Base-by-base conservation (phyloP, 495 filamentous ascomycete genomes). In the Penicillium coprophilum region DNA sequence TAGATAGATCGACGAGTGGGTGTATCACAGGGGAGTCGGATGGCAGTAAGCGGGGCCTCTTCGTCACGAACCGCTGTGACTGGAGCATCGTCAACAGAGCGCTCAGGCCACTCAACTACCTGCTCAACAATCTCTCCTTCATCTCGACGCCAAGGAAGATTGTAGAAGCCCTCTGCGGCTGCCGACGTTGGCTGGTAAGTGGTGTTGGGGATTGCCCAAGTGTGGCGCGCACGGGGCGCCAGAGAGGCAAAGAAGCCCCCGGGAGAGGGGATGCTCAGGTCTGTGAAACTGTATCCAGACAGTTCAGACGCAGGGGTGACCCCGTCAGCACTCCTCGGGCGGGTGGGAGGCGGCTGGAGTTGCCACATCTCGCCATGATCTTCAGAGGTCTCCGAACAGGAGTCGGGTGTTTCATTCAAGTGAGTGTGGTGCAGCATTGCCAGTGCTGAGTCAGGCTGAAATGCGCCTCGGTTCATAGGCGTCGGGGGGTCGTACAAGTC, bases 231-330 rank as follows among this genome's bases (percentile, higher is more conserved):
- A 46, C 84, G 80, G 2, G 82, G 77, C 15, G 82, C 87, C 17
- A 97, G 79, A 0, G 88, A 90, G 19, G 90, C 87, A 69, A 97
- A 97, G 77, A 97, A 96, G 0, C 89, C 90, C 24, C 90, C 89
- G 0, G 92, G 92, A 2, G 92, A 96, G 3, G 92, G 92, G 46
- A 97, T 91, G 49, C 90, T 85, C 53, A 96, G 75, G 69, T 80
- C 77, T 56, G 85, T 87, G 53, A 92, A 79, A 51, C 82, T 82
- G 63, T 80, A 80, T 2, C 68, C 67, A 7, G 80, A 82, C 32
- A 75, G 52, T 9, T 71, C 77, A 0, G 80, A 82, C 6, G 68
- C 71, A 4, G 80, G 79, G 1, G 78, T 78, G 6, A 67, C 64
- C 21, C 71, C 72, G 67, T 83, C 74, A 50, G 74, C 54, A 56